Evolutionary conservation across 805 yeast species (phyloP), one percentile per base, ranked within the genome.

Genomic region (Schwanniomyces polymorphus): DNA sequence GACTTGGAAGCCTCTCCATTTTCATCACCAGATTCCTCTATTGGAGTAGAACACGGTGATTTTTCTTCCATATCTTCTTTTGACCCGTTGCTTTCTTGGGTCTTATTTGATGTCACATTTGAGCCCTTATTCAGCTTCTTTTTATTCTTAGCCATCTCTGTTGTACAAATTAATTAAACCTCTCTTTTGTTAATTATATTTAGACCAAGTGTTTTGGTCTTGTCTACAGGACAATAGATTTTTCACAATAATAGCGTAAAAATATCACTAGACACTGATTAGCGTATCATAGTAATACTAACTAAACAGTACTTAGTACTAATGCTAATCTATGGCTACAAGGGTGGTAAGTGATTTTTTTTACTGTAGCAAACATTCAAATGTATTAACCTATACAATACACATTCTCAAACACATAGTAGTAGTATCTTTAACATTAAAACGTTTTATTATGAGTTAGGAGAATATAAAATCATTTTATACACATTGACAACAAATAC

Each of bases 131-230:
- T 42, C 46, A 29, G 44, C 47, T 54, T 56, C 46, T 51, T 53
- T 47, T 56, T 56, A 39, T 45, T 54, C 43, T 56, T 56, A 34
- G 54, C 60, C 60, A 56, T 56, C 3, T 10, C 39, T 16, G 27
- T 23, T 21, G 16, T 18, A 21, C 14, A 21, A 21, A 34, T 34
- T 31, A 31, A 31, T 14, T 31, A 31, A 14, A 16, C 9, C 35
- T 8, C 9, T 31, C 9, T 31, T 16, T 31, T 31, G 35, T 31
- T 14, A 31, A 31, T 31, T 31, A 16, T 29, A 29, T 11, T 31
- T 31, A 31, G 35, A 31, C 35, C 35, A 37, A 37, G 39, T 37
- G 39, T 37, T 37, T 37, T 37, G 39, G 21, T 37, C 35, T 31
- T 31, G 35, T 31, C 35, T 31, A 31, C 35, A 31, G 35, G 35